Evolutionary conservation across 352 stramenopile species (phyloP).

Genomic region (Globisporangium orthogonon): DNA sequence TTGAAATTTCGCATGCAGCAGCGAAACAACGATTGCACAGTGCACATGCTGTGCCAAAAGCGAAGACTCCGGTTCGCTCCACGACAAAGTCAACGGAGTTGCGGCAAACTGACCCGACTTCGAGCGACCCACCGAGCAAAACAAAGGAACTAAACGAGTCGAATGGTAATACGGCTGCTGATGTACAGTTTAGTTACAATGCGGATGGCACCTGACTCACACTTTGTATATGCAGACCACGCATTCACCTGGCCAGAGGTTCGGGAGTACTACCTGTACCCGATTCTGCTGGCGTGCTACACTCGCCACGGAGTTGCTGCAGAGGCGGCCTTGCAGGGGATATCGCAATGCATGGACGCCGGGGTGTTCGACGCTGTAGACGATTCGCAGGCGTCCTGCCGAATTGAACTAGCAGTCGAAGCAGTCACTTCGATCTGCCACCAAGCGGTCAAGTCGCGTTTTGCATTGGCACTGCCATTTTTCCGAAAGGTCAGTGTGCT

Average conservation of each 20-base stretch:
- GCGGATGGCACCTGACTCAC: not conserved
- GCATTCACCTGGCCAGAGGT: conserved; percentile 11
- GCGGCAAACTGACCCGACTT: conserved; percentile 2
- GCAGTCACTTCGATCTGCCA: conserved; percentile 66
- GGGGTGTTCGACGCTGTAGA: conserved; percentile 40
- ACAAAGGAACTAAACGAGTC: not conserved
- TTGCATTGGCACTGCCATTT: conserved; percentile 48
- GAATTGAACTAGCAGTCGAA: conserved; percentile 51
- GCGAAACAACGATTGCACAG: not conserved
- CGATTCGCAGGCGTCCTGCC: conserved; percentile 23
- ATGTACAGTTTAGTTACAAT: not conserved
- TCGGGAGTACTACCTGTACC: conserved; percentile 72
- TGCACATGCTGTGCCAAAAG: not conserved
- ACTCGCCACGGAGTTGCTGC: conserved; percentile 60
- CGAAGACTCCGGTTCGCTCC: not conserved
- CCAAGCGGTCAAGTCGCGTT: conserved; percentile 71
- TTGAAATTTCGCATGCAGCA: too few relatives aligned
- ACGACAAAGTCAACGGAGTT: not conserved
- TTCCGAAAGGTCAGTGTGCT: conserved; percentile 51
- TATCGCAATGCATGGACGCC: conserved; percentile 57
- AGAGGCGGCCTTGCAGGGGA: conserved; percentile 31
- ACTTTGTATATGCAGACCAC: not conserved
- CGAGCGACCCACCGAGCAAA: not conserved
- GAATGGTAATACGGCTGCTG: not conserved
- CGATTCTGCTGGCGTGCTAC: conserved; percentile 71